Evolutionary conservation across 495 filamentous ascomycete genomes (phyloP).

Genomic region (Chaetomidium leptoderma): DNA sequence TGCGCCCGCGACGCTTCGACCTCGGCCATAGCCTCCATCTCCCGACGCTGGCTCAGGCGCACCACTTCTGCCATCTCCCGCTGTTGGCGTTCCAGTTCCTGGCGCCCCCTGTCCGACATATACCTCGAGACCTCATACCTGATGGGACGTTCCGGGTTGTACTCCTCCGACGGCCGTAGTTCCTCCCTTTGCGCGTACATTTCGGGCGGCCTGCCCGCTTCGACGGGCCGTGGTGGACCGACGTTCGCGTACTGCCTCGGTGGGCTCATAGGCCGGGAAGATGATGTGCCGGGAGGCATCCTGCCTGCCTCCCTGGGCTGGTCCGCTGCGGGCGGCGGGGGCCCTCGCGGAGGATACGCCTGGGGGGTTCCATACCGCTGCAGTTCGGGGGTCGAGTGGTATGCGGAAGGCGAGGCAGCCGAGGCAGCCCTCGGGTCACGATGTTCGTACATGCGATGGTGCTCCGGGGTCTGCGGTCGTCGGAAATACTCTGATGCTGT

Average conservation of each 20-base stretch:
- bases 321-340: conserved; percentile 38
- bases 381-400: conserved; percentile 50
- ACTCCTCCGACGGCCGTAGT: conserved; percentile 32
- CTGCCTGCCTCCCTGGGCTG: conserved; percentile 41
- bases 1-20: conserved; percentile 28
- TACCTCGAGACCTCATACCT: conserved; percentile 35
- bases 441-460: conserved; percentile 47
- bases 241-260: conserved; percentile 45
- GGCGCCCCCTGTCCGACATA: conserved; percentile 36
- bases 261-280: conserved; percentile 49
- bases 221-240: conserved; percentile 38
- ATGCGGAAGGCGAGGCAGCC: conserved; percentile 45
- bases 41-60: conserved; percentile 35
- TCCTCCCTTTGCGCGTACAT: conserved; percentile 45
- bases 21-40: conserved; percentile 39
- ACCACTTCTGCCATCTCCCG: conserved; percentile 26
- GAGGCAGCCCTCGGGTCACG: conserved; percentile 44
- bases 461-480: conserved; percentile 72
- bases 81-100: conserved; percentile 37
- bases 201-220: conserved; percentile 39
- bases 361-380: conserved; percentile 54
- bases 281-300: conserved; percentile 37
- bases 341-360: conserved; percentile 40
- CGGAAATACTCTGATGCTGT: conserved; percentile 56
- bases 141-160: conserved; percentile 46